Conservation (phyloP, 2,329 filamentous ascomycete species). For the Falciphora oryzae region DNA sequence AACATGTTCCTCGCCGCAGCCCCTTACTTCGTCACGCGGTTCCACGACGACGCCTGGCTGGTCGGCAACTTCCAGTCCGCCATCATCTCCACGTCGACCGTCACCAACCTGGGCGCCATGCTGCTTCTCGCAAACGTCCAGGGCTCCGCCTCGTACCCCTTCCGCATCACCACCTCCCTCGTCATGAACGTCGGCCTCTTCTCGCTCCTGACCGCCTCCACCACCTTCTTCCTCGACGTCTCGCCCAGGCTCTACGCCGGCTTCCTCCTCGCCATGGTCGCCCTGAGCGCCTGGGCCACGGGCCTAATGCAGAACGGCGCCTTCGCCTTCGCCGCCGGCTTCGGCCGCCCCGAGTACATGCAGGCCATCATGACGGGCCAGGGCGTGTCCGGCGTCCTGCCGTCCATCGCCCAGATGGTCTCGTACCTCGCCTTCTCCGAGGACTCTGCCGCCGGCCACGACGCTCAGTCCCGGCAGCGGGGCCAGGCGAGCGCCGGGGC, state of each 20-base stretch:
- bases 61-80: conserved; percentile 81
- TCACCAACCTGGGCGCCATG: conserved; percentile 74
- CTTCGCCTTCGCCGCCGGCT: conserved; percentile 85
- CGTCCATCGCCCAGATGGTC: conserved; percentile 78
- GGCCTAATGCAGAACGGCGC: conserved; percentile 90
- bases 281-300: conserved; percentile 70
- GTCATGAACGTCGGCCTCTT: conserved; percentile 74
- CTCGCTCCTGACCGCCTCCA: conserved; percentile 72
- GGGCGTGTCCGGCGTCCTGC: conserved; percentile 84
- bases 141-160: conserved; percentile 76
- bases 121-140: conserved; percentile 76
- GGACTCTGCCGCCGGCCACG: conserved; percentile 20
- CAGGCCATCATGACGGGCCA: conserved; percentile 96
- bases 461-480: neutral
- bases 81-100: conserved; percentile 78
- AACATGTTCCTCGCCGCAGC: conserved; percentile 98
- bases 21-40: conserved; percentile 85
- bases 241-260: conserved; percentile 64
- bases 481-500: conserved; percentile 38
- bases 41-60: conserved; percentile 64
- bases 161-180: conserved; percentile 74
- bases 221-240: conserved; percentile 57
- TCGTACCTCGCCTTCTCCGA: conserved; percentile 63
- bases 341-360: conserved; percentile 81
- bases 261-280: conserved; percentile 79